Conservation (phyloP, 2,329 filamentous ascomycete species). For the Cryphonectria nitschkei region DNA sequence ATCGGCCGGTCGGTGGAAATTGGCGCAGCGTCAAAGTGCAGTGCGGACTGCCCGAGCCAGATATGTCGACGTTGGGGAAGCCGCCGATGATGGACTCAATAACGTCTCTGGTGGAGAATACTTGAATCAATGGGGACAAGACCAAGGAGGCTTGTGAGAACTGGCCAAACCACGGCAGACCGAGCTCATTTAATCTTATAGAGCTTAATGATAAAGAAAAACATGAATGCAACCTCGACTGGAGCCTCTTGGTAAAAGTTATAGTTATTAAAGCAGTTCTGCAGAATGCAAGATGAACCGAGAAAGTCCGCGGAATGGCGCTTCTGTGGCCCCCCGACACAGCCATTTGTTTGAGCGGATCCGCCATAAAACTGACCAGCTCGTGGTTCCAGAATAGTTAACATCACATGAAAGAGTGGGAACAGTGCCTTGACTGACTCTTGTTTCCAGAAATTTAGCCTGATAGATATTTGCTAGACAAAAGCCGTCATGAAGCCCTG, state of each 20-base stretch:
- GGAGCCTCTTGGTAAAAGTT: neutral
- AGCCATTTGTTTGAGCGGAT: neutral
- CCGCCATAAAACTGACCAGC: too few relatives aligned
- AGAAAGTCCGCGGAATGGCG: too few relatives aligned
- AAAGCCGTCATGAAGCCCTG: too few relatives aligned
- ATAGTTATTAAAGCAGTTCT: too few relatives aligned
- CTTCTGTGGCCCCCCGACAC: too few relatives aligned
- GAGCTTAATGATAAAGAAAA: neutral
- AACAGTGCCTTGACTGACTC: too few relatives aligned
- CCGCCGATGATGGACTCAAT: conserved; percentile 34
- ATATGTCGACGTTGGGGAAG: conserved; percentile 33
- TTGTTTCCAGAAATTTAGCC: too few relatives aligned
- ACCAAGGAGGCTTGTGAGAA: neutral
- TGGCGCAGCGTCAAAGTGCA: conserved; percentile 42
- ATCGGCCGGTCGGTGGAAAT: conserved; percentile 39
- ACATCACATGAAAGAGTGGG: too few relatives aligned
- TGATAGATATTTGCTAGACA: too few relatives aligned
- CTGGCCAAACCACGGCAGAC: neutral
- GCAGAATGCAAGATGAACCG: too few relatives aligned
- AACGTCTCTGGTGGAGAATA: conserved; percentile 20
- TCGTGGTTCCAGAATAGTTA: too few relatives aligned
- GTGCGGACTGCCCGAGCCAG: conserved; percentile 39
- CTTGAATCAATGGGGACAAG: neutral
- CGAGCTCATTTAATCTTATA: neutral
- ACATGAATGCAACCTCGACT: neutral